A percentile compares a stretch with the other conserved stretches of the same genome.
Evolutionary conservation across 805 yeast genomes (phyloP).

Genomic region (Tanozyma kutaoensis): DNA sequence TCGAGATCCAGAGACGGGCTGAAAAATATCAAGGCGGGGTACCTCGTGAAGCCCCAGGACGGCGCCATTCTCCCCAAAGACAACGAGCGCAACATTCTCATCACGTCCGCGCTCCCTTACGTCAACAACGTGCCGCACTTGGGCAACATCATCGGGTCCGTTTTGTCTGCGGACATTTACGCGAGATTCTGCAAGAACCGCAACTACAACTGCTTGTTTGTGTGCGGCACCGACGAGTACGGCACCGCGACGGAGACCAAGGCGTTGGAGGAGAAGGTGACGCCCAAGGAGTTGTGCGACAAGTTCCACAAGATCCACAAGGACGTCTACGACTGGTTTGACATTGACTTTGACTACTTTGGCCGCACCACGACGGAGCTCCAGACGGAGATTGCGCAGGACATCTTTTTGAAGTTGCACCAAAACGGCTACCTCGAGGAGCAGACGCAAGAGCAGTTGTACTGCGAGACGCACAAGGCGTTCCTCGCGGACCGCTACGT

Average conservation of each 20-base stretch:
- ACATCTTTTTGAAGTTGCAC: slow-evolving; percentile 65
- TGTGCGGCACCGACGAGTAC: slow-evolving; percentile 98
- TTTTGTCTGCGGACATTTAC: slow-evolving; percentile 86
- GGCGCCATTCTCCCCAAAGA: slow-evolving; percentile 42
- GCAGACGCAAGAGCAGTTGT: slow-evolving; percentile 77
- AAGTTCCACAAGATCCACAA: slow-evolving; percentile 80
- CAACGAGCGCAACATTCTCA: slow-evolving; percentile 66
- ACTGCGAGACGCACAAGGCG: slow-evolving; percentile 82
- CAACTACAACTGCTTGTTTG: slow-evolving; percentile 71
- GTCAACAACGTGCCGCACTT: slow-evolving; percentile 97
- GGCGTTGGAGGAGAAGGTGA: slow-evolving; percentile 84
- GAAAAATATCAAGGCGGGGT: slow-evolving; percentile 16
- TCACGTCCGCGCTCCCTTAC: slow-evolving; percentile 95
- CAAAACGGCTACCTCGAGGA: slow-evolving; percentile 77
- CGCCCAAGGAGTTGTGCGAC: slow-evolving; percentile 83
- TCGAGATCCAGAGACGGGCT: slow-evolving; percentile 29
- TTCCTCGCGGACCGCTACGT: slow-evolving; percentile 94
- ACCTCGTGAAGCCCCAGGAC: slow-evolving; percentile 15
- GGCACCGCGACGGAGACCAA: slow-evolving; percentile 99
- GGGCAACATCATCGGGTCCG: slow-evolving; percentile 95
- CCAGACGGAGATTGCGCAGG: slow-evolving; percentile 94
- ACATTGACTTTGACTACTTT: slow-evolving; percentile 84
- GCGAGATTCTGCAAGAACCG: slow-evolving; percentile 83
- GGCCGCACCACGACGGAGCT: slow-evolving; percentile 90
- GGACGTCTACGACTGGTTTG: slow-evolving; percentile 94